Conservation (phyloP, 2,329 filamentous ascomycete species). For the Colletotrichum acutatum region DNA sequence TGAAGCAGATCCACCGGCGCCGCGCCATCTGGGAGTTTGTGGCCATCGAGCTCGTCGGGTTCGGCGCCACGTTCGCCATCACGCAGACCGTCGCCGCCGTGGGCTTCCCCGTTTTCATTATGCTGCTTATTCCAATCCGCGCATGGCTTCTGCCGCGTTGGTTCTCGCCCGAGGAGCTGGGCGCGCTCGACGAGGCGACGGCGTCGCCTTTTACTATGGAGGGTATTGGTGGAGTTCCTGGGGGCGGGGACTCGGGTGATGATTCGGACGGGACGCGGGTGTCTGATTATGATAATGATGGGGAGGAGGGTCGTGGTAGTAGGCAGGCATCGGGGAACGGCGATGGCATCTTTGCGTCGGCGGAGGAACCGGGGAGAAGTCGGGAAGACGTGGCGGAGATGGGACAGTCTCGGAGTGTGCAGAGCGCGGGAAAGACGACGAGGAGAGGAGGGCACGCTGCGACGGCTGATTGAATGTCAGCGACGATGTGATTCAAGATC, state of each 20-base stretch:
- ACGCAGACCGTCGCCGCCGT: conserved; percentile 86
- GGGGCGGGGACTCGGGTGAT: conserved; percentile 43
- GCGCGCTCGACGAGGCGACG: conserved; percentile 76
- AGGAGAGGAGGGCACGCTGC: neutral
- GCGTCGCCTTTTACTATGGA: conserved; percentile 82
- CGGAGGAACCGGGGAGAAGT: conserved; percentile 44
- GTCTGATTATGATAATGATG: conserved; percentile 27
- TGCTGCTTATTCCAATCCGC: conserved; percentile 74
- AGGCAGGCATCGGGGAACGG: conserved; percentile 24
- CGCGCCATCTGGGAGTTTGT: conserved; percentile 79
- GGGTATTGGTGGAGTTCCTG: conserved; percentile 74
- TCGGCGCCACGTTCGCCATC: conserved; percentile 83
- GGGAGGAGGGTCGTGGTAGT: conserved; percentile 30
- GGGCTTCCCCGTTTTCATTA: conserved; percentile 81
- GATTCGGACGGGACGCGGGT: conserved; percentile 26
- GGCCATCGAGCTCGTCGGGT: conserved; percentile 73
- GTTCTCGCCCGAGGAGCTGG: conserved; percentile 70
- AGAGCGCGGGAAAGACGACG: neutral
- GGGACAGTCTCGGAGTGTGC: conserved; percentile 32
- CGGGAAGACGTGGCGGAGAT: conserved; percentile 49
- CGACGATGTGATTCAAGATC: neutral
- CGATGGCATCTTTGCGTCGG: conserved; percentile 42
- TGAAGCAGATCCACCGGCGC: conserved; percentile 70
- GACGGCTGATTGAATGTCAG: neutral
- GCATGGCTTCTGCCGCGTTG: conserved; percentile 71